Conservation (phyloP, 2,329 filamentous ascomycete genomes). For the Ophiostoma piceae region DNA sequence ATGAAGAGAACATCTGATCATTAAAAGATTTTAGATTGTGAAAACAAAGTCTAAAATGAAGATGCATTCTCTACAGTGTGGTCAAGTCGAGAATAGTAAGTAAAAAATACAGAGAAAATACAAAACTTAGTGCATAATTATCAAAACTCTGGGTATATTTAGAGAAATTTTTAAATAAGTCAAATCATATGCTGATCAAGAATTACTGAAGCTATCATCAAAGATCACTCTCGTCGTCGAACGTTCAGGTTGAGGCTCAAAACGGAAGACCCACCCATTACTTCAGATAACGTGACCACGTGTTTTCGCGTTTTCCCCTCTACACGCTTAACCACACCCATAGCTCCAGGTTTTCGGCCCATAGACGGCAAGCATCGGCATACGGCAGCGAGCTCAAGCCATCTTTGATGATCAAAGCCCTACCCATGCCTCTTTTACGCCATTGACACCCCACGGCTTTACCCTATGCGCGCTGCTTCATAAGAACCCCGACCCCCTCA, state of each 20-base stretch:
- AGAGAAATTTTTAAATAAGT: no score
- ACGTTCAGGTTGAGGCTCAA: background rate
- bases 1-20: no score
- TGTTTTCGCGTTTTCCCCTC: constrained; percentile 20
- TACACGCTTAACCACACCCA: constrained; percentile 1
- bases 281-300: constrained; percentile 22
- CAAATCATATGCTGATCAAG: background rate
- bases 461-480: background rate
- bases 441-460: background rate
- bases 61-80: no score
- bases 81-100: no score
- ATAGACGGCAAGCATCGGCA: background rate
- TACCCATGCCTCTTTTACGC: background rate
- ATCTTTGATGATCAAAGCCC: background rate
- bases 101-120: no score
- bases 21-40: no score
- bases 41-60: no score
- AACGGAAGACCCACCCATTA: constrained; percentile 13
- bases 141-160: background rate
- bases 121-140: no score
- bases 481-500: background rate
- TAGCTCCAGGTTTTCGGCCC: background rate
- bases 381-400: background rate
- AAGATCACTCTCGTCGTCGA: background rate
- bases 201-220: background rate